Base-by-base conservation (phyloP, 1,139 yeast species). In the Sugiyamaella xylanicola region DNA sequence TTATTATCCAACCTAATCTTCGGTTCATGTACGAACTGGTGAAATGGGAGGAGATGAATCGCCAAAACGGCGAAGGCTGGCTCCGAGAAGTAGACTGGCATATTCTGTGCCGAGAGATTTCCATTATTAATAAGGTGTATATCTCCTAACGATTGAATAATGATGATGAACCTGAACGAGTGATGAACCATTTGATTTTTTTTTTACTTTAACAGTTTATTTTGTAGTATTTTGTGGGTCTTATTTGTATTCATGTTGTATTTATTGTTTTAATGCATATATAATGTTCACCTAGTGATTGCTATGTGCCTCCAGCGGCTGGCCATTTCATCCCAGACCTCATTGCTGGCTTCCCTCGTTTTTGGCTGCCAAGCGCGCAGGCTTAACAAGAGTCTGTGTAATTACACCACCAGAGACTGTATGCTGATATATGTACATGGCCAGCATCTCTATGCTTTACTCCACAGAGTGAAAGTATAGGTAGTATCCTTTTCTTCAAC, bases 1-100 rank as follows among this genome's bases (percentile, higher is more conserved):
- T 91, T 53, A 89, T 91, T 43, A 89, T 92, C 59, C 97, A 91
- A 71, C 98, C 97, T 3, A 91, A 90, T 69, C 76, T 91, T 67
- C 81, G 88, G 70, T 79, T 91, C 63, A 87, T 91, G 82, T 90
- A 87, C 69, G 97, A 91, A 65, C 76, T 91, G 59, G 82, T 85
- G 65, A 81, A 86, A 65, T 89, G 86, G 85, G 95, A 89, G 64
- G 92, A 88, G 58, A 58, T 59, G 55, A 71, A 67, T 50, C 61
- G 71, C 5, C 59, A 61, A 48, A 59, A 62, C 35, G 71, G 69
- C 19, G 65, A 65, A 25, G 71, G 71, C 59, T 75, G 79, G 71
- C 69, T 83, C 41, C 74, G 95, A 37, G 91, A 85, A 61, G 85
- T 89, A 48, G 97, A 91, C 67, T 92, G 98, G 98, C 87, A 84